Base-by-base conservation (phyloP, 192 early-diverging fungal genomes). In the Rhizophagus clarus region DNA sequence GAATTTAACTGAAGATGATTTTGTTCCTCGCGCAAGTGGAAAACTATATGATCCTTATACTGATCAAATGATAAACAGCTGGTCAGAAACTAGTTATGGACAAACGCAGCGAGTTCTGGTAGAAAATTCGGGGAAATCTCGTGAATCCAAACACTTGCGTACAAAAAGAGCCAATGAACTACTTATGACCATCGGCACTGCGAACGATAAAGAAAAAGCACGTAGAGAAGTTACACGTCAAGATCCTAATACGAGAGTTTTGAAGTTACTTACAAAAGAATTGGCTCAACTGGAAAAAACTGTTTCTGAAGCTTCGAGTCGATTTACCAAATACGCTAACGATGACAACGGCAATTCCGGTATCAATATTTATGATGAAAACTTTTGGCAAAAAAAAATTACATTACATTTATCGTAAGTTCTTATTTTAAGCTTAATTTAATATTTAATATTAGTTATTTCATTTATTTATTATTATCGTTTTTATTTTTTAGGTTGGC, bases 401-500 rank as follows among this genome's bases (percentile, higher is more conserved):
- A 6, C 26, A 20, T 45, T 61, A 9, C 76, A 64, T n/a, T 49
- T 77, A 67, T 28, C 62, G 76, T 77, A 67, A 14, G 37, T 61
- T 31, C 51, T 5, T 45, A 11, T 72, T 49, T 26, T n/a, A 42
- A 6, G 10, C 26, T 45, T 26, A 29, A 61, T 49, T 60, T 34
- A 9, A 34, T 45, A 31, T 77, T 17, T 12, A 66, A 66, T 45
- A 51, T n/a, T 47, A 17, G 1, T 15, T 29, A 7, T 29, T 17
- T 28, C 40, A n/a, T 47, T 66, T 40, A 28, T 3, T 24, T 32
- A 15, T 60, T 26, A 9, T 75, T 24, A 34, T 66, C 74, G 17
- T 22, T 61, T 72, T 56, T 20, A 6, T 42, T 67, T 47, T 45
- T 12, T 79, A 86, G 85, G 24, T 64, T 90, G 51, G 84, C 83